Percentiles rank a stretch among this genome's conserved stretches.
Evolutionary conservation across 2,329 filamentous ascomycete species (phyloP).

Genomic region (Pseudocercospora fijiensis): DNA sequence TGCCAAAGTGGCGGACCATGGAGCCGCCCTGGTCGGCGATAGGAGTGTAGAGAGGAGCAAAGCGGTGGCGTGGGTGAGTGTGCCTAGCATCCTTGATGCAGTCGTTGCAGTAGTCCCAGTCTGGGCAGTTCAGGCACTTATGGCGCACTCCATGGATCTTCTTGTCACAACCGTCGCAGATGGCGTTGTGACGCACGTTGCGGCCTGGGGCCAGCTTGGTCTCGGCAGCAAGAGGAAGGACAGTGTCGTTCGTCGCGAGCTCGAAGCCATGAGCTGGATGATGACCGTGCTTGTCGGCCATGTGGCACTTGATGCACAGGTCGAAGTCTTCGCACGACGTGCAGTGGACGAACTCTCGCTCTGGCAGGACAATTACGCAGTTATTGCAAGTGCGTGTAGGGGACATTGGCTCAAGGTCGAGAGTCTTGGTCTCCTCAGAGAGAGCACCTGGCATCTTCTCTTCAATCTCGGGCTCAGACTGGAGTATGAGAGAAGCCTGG

Average conservation of each 20-base stretch:
- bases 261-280: constrained; percentile 82
- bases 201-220: constrained; percentile 75
- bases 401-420: constrained; percentile 35
- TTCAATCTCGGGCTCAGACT: constrained; percentile 37
- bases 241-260: constrained; percentile 63
- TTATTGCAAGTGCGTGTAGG: constrained; percentile 69
- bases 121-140: constrained; percentile 95
- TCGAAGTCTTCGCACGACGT: constrained; percentile 84
- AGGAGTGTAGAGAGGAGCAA: constrained; percentile 81
- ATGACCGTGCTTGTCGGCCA: constrained; percentile 77
- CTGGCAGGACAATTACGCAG: constrained; percentile 64
- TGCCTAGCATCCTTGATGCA: constrained; percentile 68
- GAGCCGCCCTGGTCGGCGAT: constrained; percentile 49
- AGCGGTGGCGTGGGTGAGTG: constrained; percentile 80
- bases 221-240: constrained; percentile 61
- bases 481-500: constrained; percentile 8
- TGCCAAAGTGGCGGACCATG: constrained; percentile 69
- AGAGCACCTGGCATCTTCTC: constrained; percentile 48
- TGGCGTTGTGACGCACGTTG: constrained; percentile 76
- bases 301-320: constrained; percentile 80
- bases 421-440: constrained; percentile 46
- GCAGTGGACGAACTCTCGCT: constrained; percentile 83
- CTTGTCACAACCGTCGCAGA: constrained; percentile 92
- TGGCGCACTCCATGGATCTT: constrained; percentile 84
- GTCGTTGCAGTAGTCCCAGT: constrained; percentile 89